Base-by-base conservation (phyloP, 2,329 filamentous ascomycete genomes). In the Aureobasidium namibiae region DNA sequence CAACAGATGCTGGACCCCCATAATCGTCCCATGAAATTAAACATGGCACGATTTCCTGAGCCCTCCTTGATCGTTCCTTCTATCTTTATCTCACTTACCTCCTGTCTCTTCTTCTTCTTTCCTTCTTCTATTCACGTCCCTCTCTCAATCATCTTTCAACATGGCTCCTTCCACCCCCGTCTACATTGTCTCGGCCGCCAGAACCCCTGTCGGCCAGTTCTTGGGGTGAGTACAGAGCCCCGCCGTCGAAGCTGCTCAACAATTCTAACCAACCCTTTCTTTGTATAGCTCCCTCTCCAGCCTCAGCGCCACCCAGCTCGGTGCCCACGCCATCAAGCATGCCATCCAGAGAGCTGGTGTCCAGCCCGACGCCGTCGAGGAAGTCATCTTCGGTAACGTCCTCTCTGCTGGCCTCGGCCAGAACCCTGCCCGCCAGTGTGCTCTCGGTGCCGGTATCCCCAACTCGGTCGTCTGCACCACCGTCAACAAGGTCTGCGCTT, bases 401-500 rank as follows among this genome's bases (percentile, higher is more conserved):
- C 83, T 99, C 69, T 95, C 92, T 61, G 94, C 92, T 74, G 92
- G 92, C 74, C 83, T 97, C 67, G 94, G 94, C 65, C 94, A 99
- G 78, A 95, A 95, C 72, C 94, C 95, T 65, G 92, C 94, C 67
- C 87, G 94, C 70, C 94, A 99, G 79, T 95, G 89, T 75, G 90
- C 92, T 68, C 83, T 99, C 70, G 84, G 86, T 68, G 94, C 90
- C 69, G 94, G 94, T 63, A 89, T 99, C 65, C 78, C 85, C 58
- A 82, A 95, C 64, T 82, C 82, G 58, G 89, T 88, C 64, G 83
- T 95, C 67, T 89, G 87, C 77, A 99, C 94, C 46, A 95, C 92
- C 56, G 84, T 99, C 71, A 99, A 99, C 87, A 99, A 99, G 81
- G 94, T 99, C 73, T 99, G 94, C 82, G 94, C 94, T 64, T 96